Evolutionary conservation across 305 asterid species (phyloP), one percentile per base, ranked within the genome.

Genomic region (Fraxinus angustifolia): DNA sequence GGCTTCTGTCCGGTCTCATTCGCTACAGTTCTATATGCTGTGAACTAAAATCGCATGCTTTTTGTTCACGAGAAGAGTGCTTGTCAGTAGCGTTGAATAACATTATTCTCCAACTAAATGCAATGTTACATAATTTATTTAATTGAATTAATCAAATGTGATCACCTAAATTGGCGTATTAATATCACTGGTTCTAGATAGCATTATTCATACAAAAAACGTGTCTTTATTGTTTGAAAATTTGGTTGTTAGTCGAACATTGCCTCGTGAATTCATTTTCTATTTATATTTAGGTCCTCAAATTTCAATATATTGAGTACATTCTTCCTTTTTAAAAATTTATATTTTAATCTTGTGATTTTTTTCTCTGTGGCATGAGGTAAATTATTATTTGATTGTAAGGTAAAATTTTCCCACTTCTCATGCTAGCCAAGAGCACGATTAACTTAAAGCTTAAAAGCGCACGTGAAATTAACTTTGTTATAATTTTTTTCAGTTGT

Each of bases 21-120:
- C 21, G 12, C 81, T 75, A 76, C 83, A 68, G 16, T 8, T 83
- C 28, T 70, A 60, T 78, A 19, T 58, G n/a, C 21, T 78, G 76
- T 35, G 16, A 67, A 12, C 81, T 36, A 65, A 78, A 50, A n/a
- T 50, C 62, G 23, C 62, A 50, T n/a, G 23, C n/a, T n/a, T 50
- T 16, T 21, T n/a, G 62, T 50, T 45, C 10, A 45, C n/a, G 3
- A 45, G 17, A 6, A 35, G 2, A 28, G 30, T 23, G 26, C 1
- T 23, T 23, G 26, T 23, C 26, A 23, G 26, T 23, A 23, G 26
- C 26, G 26, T 23, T 23, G 26, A 23, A 23, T 12, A 45, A 12
- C 0, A 45, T 45, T 14, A 12, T 1, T 45, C 56, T 12, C 3
- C n/a, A 45, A 16, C 56, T 45, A 45, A 45, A 45, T 45, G 17